phyloP scores from a whole-genome alignment of 805 yeast species.

The Spathaspora gorwiae region DNA sequence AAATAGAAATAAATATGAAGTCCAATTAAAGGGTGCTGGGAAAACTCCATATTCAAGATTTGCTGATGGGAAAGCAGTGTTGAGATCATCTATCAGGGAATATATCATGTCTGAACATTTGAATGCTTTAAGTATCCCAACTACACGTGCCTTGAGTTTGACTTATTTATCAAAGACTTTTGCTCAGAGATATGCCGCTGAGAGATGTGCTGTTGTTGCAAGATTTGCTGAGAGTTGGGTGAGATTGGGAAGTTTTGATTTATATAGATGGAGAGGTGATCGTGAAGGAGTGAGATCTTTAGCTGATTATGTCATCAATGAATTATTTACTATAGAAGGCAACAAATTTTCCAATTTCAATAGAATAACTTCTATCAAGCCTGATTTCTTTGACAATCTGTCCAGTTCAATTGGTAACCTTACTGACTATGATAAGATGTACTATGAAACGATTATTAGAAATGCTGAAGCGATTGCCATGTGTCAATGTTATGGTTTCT shows the following conservation, averaged over 20 bases:
- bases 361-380: constrained; percentile 14
- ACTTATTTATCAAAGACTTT: constrained; percentile 67
- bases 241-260: constrained; percentile 83
- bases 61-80: constrained; percentile 94
- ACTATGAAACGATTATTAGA: constrained; percentile 61
- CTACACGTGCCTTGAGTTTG: constrained; percentile 78
- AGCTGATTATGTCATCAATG: constrained; percentile 67
- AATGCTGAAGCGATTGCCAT: constrained; percentile 76
- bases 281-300: constrained; percentile 55
- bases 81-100: constrained; percentile 84
- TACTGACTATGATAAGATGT: constrained; percentile 67
- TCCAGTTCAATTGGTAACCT: constrained; percentile 28
- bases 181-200: constrained; percentile 70
- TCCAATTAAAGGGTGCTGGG: constrained; percentile 92
- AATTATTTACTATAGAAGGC: constrained; percentile 46
- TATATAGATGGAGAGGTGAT: constrained; percentile 71
- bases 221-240: constrained; percentile 86
- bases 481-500: constrained; percentile 89
- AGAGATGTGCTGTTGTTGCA: constrained; percentile 79
- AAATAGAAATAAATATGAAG: constrained; percentile 46
- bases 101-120: constrained; percentile 80
- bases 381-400: constrained; percentile 15
- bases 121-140: constrained; percentile 76
- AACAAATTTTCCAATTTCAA: constrained; percentile 25
- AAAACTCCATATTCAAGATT: constrained; percentile 87